Base-by-base conservation (phyloP, 2,329 filamentous ascomycete genomes). In the Colletotrichum echinochloae region DNA sequence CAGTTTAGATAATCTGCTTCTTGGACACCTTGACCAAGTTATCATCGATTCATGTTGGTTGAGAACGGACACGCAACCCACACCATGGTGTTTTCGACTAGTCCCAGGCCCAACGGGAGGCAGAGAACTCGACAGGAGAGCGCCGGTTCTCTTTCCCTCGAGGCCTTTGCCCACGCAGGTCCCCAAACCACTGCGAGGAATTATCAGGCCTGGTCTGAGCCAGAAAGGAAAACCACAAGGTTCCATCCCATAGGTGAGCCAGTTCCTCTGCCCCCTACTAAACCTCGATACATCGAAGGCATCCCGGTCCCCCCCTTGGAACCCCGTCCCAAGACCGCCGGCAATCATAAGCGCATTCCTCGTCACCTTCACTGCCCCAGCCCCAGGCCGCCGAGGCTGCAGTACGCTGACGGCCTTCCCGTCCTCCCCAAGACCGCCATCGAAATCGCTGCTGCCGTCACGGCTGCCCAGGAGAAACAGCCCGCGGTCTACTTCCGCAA, bases 401-500 rank as follows among this genome's bases (percentile, higher is more conserved):
- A 39, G 23, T 66, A 66, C 23, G 18, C 4, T 8, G 33, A 66
- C 33, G 65, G 65, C 7, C 57, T 66, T 18, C 57, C 65, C 23
- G 8, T 56, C 12, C 37, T 63, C 3, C 39, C 30, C 9, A n/a
- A n/a, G 48, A 26, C 59, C 23, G 39, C 1, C 2, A 5, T 11
- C 46, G 18, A n/a, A 5, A n/a, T 12, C 20, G 26, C 55, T 6
- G 8, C 39, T 18, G 18, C 54, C 18, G 11, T 26, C 2, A 8
- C 39, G 1, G 39, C 54, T 3, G 1, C 26, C 26, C 12, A 20
- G 7, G 26, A 16, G 33, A 56, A 2, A 18, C n/a, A 23, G 8
- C 56, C 56, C 23, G 3, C 59, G 1, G 30, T 65, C 5, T 12
- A 20, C 28, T 55, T 44, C 65, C 39, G 65, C 1, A 59, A 62